Percentiles rank a stretch among this genome's conserved stretches.
phyloP scores from a whole-genome alignment of 768 basidiomycete genomes.

The Suillus bovinus region DNA sequence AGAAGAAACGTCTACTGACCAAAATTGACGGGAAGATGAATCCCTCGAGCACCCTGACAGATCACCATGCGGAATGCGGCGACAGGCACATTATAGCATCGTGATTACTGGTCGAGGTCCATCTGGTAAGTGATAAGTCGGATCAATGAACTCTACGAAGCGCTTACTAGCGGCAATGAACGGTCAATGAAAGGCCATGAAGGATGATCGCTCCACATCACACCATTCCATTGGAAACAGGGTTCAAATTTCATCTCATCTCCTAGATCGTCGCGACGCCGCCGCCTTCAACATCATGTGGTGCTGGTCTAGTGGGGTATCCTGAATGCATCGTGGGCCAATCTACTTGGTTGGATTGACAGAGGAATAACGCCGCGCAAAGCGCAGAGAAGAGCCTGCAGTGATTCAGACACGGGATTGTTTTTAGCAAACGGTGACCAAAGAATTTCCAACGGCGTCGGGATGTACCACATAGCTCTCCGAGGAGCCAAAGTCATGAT shows the following conservation, averaged over 20 bases:
- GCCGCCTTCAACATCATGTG: not conserved
- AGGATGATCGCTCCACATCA: constrained; percentile 1
- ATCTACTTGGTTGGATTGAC: not conserved
- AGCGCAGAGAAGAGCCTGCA: not conserved
- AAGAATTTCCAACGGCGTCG: constrained; percentile 2
- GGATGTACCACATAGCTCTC: not conserved
- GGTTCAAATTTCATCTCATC: not conserved
- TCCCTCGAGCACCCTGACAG: not conserved
- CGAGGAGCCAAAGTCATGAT: constrained; percentile 10
- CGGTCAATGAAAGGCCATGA: not conserved
- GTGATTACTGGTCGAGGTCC: not conserved
- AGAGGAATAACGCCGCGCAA: not conserved
- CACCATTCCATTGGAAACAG: not conserved
- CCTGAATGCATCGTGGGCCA: not conserved
- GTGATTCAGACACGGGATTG: not conserved
- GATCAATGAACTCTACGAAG: not conserved
- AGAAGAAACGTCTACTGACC: not conserved
- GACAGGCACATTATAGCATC: not conserved
- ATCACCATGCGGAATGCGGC: not conserved
- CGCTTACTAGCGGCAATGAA: not conserved
- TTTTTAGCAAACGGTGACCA: not conserved
- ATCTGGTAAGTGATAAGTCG: constrained; percentile 3
- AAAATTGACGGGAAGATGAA: not conserved
- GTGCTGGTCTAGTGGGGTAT: not conserved
- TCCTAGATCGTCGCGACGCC: not conserved